Evolutionary conservation across 371 early-diverging fungal species (phyloP), one percentile per base, ranked within the genome.

Genomic region (Coemansia sp.): DNA sequence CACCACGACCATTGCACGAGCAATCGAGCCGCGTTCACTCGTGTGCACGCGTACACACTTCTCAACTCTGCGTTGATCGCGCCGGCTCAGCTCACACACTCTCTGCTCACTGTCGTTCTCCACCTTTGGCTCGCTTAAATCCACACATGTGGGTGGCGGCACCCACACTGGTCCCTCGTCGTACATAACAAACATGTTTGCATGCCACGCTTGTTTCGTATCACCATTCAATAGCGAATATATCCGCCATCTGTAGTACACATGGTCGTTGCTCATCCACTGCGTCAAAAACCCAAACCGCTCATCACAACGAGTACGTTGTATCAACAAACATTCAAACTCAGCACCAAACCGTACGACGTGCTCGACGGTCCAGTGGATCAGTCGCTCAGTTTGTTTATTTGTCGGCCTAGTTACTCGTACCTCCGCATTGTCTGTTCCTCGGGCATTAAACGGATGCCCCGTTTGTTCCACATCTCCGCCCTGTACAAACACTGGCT

Each of bases 221-320:
- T 97, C 97, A 16, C 94, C 95, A 69, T 93, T 92, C 64, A 89
- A 80, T n/a, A 95, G 79, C 13, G 96, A 95, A 74, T 85, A 94
- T 39, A 95, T 72, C 62, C 88, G 90, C 96, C 97, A 95, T 21
- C 94, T 86, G 79, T 97, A 97, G 62, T 95, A 95, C 5, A 86
- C 75, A 63, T 95, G 96, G 50, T 93, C 92, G 31, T 85, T 80
- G 2, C 86, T 84, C 89, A 88, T 84, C 71, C 84, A 81, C 27
- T 90, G 84, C 52, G 86, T 85, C 45, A 95, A 72, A 65, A 95
- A 97, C 18, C 66, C 58, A 61, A 91, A 95, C 21, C 80, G 69
- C 11, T 88, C 84, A 67, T 94, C 90, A 24, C 75, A 70, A 7
- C 66, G 14, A 71, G 89, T 90, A 29, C 87, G 84, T 1, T 84